Percentiles rank a stretch among this genome's conserved stretches.
Evolutionary conservation across 345 rosid genomes (phyloP).

Genomic region (Odontarrhena argentea): DNA sequence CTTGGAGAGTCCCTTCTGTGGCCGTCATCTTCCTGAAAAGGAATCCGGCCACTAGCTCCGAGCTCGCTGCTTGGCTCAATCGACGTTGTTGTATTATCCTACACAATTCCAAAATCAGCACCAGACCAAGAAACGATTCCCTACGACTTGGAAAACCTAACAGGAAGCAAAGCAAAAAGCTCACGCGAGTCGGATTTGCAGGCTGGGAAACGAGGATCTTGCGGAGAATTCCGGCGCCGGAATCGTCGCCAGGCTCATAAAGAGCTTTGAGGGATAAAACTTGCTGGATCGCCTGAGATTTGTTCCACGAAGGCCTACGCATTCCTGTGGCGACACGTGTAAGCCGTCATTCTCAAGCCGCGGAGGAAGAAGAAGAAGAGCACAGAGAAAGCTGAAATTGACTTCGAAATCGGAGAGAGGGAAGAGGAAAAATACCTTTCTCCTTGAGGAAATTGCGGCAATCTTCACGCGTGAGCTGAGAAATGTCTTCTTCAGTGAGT

Average conservation of each 20-base stretch:
- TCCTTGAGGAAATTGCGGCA: slow-evolving; percentile 90
- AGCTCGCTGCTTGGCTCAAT: slow-evolving; percentile 55
- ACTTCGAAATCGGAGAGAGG: slow-evolving; percentile 24
- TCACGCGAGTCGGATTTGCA: slow-evolving; percentile 48
- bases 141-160: not conserved
- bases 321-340: slow-evolving; percentile 78
- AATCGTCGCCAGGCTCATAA: slow-evolving; percentile 61
- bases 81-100: slow-evolving; percentile 53
- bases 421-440: slow-evolving; percentile 53
- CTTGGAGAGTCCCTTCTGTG: slow-evolving; percentile 52
- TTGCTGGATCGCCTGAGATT: slow-evolving; percentile 98
- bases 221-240: slow-evolving; percentile 70
- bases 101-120: slow-evolving; percentile 6
- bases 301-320: slow-evolving; percentile 97
- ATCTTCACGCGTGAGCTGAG: slow-evolving; percentile 96
- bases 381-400: not conserved
- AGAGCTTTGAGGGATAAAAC: slow-evolving; percentile 86
- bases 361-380: not conserved
- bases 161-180: slow-evolving; percentile 7
- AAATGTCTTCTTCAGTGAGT: slow-evolving; percentile 92
- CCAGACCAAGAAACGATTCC: not conserved
- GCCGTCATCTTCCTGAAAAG: slow-evolving; percentile 49
- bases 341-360: slow-evolving; percentile 37
- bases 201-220: slow-evolving; percentile 59
- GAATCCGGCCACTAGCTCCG: slow-evolving; percentile 40